Evolutionary conservation across 192 early-diverging fungal genomes (phyloP).

Genomic region (Mortierella hygrophila): DNA sequence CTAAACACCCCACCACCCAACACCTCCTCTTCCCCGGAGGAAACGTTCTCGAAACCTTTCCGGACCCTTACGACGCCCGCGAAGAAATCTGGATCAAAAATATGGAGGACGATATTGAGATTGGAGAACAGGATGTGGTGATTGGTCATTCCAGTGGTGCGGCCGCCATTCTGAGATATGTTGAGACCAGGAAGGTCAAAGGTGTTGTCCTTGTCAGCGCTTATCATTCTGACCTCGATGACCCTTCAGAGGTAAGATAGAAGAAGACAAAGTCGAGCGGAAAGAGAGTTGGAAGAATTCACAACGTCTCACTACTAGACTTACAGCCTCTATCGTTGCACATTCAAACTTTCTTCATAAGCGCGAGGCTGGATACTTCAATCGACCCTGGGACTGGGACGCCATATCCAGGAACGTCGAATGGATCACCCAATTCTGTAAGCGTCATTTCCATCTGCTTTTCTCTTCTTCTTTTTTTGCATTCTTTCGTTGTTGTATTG

Average conservation of each 20-base stretch:
- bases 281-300: neutral
- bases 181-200: slow-evolving; percentile 43
- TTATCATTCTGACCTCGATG: slow-evolving; percentile 56
- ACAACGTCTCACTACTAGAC: neutral
- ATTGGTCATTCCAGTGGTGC: slow-evolving; percentile 57
- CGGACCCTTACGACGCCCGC: slow-evolving; percentile 49
- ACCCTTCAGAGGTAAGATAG: slow-evolving; percentile 41
- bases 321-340: neutral
- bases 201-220: slow-evolving; percentile 59
- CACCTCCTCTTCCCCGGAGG: slow-evolving; percentile 42
- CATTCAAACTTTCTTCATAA: slow-evolving; percentile 6
- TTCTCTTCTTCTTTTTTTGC: neutral
- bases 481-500: neutral
- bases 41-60: slow-evolving; percentile 47
- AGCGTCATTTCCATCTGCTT: neutral
- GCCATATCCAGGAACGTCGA: slow-evolving; percentile 43
- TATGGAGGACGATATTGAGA: slow-evolving; percentile 49
- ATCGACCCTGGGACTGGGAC: slow-evolving; percentile 56
- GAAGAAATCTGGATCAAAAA: slow-evolving; percentile 54
- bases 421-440: slow-evolving; percentile 56
- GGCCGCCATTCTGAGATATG: slow-evolving; percentile 48
- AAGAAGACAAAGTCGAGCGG: neutral
- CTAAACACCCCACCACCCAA: slow-evolving; percentile 19
- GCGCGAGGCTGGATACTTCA: slow-evolving; percentile 57
- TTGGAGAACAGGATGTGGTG: slow-evolving; percentile 38